These are phyloP conservation scores for Euphorbia lathyris DNA, from an alignment of 345 rosid species.

Conservation along the genomic window DNA sequence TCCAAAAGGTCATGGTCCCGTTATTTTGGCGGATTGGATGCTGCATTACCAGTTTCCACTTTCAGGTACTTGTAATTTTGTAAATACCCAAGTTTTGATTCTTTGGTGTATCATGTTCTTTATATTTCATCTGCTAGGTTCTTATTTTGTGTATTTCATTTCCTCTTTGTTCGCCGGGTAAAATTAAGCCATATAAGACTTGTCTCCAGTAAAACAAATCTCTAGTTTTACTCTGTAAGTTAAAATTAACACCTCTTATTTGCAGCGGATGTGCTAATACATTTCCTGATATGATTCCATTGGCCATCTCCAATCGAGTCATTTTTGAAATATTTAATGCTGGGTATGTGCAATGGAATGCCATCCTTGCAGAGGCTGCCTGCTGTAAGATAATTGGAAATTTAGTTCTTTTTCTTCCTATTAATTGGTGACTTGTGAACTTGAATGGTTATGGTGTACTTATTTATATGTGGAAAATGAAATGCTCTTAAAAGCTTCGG, in stretches of 20 bases:
- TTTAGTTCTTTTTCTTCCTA: background rate
- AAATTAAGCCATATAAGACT: background rate
- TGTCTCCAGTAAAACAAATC: background rate
- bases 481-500: background rate
- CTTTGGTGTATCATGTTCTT: background rate
- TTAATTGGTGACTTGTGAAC: too few relatives aligned
- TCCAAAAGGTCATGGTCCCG: conserved; percentile 72
- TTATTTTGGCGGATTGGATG: conserved; percentile 70
- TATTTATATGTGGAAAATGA: background rate
- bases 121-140: background rate
- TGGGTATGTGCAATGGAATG: background rate
- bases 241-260: background rate
- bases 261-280: background rate
- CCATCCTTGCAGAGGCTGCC: background rate
- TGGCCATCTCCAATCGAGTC: background rate
- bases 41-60: conserved; percentile 81
- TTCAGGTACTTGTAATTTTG: conserved; percentile 57
- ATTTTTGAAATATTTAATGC: conserved; percentile 1
- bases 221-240: background rate
- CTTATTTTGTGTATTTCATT: background rate
- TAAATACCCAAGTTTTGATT: background rate
- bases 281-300: background rate
- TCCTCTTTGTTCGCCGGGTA: too few relatives aligned
- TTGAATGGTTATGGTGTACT: background rate
- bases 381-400: background rate